These are phyloP conservation scores for Helianthus tuberosus DNA, from an alignment of 129 eudicot genomes.

Conservation along the genomic window DNA sequence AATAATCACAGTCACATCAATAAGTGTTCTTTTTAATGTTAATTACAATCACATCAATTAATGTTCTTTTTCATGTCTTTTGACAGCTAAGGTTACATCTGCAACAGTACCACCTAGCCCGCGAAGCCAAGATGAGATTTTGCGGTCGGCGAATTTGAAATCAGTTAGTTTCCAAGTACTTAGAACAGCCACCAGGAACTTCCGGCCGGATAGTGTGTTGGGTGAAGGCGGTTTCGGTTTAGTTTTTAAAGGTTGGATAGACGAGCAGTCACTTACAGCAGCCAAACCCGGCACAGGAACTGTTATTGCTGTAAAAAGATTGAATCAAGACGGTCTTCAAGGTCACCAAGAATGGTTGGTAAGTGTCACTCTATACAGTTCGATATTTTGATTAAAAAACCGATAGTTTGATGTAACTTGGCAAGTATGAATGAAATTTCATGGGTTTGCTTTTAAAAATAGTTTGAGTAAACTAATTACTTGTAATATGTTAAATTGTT, in stretches of 20 bases:
- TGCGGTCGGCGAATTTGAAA: constrained; percentile 58
- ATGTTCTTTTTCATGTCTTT: constrained; percentile 6
- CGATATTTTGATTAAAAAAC: neutral
- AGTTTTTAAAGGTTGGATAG: constrained; percentile 81
- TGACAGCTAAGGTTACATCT: constrained; percentile 38
- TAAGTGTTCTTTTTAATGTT: constrained; percentile 3
- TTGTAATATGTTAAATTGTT: constrained; percentile 13
- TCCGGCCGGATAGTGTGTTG: constrained; percentile 79
- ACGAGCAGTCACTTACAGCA: constrained; percentile 63
- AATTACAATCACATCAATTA: neutral
- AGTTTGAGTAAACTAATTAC: no score
- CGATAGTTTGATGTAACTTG: no score
- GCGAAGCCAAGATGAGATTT: constrained; percentile 59
- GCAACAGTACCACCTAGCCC: constrained; percentile 47
- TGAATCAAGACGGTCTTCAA: constrained; percentile 63
- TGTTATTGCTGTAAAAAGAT: constrained; percentile 70
- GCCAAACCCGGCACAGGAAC: constrained; percentile 69
- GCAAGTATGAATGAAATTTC: no score
- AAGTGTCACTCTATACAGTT: constrained; percentile 31
- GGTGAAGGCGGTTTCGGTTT: constrained; percentile 88
- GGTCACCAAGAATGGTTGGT: constrained; percentile 89
- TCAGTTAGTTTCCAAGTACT: constrained; percentile 52
- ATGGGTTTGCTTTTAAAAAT: no score
- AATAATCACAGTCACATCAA: neutral
- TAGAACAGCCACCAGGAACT: constrained; percentile 64